Evolutionary conservation across 2,329 filamentous ascomycete genomes (phyloP).

Genomic region (Aureobasidium lini): DNA sequence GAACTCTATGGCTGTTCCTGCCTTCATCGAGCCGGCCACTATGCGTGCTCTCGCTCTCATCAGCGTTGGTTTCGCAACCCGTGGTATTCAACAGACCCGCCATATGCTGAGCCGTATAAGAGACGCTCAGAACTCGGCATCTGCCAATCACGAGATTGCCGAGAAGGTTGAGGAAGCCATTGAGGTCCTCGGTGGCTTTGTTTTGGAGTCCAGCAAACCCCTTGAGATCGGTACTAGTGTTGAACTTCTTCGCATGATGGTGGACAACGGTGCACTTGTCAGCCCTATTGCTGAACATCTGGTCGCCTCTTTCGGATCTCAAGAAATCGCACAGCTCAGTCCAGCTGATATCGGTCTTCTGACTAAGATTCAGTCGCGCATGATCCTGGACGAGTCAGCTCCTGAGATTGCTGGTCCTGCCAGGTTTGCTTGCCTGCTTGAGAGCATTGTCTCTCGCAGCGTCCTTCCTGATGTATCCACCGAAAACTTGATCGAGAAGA

Average conservation of each 20-base stretch:
- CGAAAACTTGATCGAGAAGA: conserved; percentile 50
- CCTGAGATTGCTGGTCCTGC: conserved; percentile 51
- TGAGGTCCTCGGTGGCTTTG: conserved; percentile 57
- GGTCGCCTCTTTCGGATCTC: conserved; percentile 52
- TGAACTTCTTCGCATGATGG: conserved; percentile 56
- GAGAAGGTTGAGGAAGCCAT: conserved; percentile 85
- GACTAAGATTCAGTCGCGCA: conserved; percentile 51
- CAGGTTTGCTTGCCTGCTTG: conserved; percentile 55
- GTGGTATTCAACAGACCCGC: conserved; percentile 70
- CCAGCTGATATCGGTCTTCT: conserved; percentile 49
- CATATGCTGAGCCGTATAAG: conserved; percentile 82
- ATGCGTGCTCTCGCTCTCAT: conserved; percentile 90
- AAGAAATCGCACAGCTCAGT: conserved; percentile 50
- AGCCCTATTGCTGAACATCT: conserved; percentile 53
- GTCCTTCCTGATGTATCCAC: conserved; percentile 50
- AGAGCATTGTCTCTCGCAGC: conserved; percentile 47
- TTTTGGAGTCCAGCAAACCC: conserved; percentile 45
- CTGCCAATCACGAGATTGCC: conserved; percentile 47
- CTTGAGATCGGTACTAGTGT: conserved; percentile 49
- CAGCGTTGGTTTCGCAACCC: conserved; percentile 74
- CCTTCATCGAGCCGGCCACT: conserved; percentile 76
- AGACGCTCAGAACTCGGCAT: conserved; percentile 43
- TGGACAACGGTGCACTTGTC: conserved; percentile 56
- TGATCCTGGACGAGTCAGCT: conserved; percentile 39
- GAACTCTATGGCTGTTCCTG: conserved; percentile 52